Conservation (phyloP, 1,284 basidiomycete species). For the Rhodotorula sp. region DNA sequence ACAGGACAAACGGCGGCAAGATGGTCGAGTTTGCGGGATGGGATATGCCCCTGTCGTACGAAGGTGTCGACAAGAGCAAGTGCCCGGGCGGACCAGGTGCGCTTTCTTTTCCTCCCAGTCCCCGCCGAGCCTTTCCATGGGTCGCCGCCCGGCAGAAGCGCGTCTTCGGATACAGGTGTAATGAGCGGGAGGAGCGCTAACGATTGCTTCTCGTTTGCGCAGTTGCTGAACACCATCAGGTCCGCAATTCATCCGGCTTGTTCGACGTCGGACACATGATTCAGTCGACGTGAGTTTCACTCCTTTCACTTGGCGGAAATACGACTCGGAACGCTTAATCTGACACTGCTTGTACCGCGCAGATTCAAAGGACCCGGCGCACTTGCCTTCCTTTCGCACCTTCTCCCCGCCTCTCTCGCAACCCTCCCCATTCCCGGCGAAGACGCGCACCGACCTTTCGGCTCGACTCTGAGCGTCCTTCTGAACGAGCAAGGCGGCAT, state of each 20-base stretch:
- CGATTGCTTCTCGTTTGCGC: neutral
- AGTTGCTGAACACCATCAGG: slow-evolving; percentile 91
- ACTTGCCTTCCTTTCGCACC: slow-evolving; percentile 48
- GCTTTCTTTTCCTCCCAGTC: slow-evolving; percentile 39
- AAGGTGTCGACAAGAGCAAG: slow-evolving; percentile 48
- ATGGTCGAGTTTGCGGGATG: slow-evolving; percentile 97
- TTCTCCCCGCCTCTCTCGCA: slow-evolving; percentile 69
- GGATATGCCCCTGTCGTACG: slow-evolving; percentile 89
- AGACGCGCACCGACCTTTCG: slow-evolving; percentile 60
- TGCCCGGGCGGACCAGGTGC: slow-evolving; percentile 70
- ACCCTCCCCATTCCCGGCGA: slow-evolving; percentile 64
- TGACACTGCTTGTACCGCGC: neutral
- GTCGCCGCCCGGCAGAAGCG: neutral
- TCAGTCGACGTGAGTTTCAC: slow-evolving; percentile 45
- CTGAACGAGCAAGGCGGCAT: slow-evolving; percentile 89
- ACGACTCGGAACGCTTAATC: neutral
- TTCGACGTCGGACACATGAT: slow-evolving; percentile 99
- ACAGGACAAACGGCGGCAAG: slow-evolving; percentile 71
- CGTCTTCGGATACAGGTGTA: neutral
- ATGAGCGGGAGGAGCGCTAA: neutral
- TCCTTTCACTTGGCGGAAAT: neutral
- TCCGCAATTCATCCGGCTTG: slow-evolving; percentile 76
- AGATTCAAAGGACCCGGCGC: slow-evolving; percentile 50
- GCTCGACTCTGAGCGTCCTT: slow-evolving; percentile 69
- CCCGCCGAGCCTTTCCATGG: neutral